Percentiles rank a stretch among this genome's conserved stretches.
These are phyloP conservation scores for Chrysoporthe deuterocubensis DNA, from an alignment of 2,329 filamentous ascomycete species.

Conservation along the genomic window DNA sequence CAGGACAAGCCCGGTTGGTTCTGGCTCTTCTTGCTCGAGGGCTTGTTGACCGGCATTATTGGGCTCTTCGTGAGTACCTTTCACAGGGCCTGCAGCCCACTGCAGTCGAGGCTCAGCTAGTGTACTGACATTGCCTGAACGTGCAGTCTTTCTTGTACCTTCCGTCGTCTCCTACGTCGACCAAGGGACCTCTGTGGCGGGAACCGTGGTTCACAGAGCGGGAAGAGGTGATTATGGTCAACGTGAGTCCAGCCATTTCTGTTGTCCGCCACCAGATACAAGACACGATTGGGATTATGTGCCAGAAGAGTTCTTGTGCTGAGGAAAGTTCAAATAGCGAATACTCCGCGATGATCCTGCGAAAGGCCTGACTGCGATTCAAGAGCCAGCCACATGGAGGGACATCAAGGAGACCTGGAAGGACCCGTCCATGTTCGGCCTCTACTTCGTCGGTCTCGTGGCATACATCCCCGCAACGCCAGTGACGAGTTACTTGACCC, in stretches of 20 bases:
- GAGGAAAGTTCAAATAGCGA: constrained; percentile 36
- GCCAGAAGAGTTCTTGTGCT: background rate
- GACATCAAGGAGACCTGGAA: constrained; percentile 50
- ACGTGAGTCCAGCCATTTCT: constrained; percentile 38
- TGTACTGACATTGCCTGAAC: background rate
- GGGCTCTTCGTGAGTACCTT: constrained; percentile 44
- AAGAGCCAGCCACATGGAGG: constrained; percentile 46
- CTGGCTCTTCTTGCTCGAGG: constrained; percentile 53
- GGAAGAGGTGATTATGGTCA: constrained; percentile 73
- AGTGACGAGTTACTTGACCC: constrained; percentile 55
- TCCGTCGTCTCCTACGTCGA: constrained; percentile 67
- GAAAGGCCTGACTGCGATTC: constrained; percentile 53
- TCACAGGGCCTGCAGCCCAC: background rate
- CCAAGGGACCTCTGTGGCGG: constrained; percentile 62
- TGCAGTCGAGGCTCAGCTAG: background rate
- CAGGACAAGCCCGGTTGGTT: constrained; percentile 57
- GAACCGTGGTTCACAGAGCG: constrained; percentile 69
- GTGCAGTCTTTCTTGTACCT: constrained; percentile 60
- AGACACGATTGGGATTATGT: too few relatives aligned
- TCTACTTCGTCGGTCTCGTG: constrained; percentile 54
- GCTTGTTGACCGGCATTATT: constrained; percentile 54
- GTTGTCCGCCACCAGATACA: background rate
- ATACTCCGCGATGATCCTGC: constrained; percentile 58
- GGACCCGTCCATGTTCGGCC: constrained; percentile 53
- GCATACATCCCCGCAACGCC: constrained; percentile 55